Conservation (phyloP, 2,329 filamentous ascomycete genomes). For the Alternaria arbusti region DNA sequence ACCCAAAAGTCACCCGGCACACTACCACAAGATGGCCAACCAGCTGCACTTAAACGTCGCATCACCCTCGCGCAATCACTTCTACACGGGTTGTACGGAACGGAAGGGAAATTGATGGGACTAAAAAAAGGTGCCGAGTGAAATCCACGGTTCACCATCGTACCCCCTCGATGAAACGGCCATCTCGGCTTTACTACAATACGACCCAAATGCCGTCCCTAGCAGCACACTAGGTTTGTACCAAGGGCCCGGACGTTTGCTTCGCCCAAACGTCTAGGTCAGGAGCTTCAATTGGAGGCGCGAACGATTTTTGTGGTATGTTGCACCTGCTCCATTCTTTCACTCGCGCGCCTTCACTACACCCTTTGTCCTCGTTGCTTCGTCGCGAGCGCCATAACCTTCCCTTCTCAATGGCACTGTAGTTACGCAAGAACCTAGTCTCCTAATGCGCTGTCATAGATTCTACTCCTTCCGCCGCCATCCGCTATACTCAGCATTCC, state of each 20-base stretch:
- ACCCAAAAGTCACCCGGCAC: not conserved
- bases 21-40: not conserved
- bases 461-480: slow-evolving; percentile 26
- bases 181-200: slow-evolving; percentile 5
- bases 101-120: not conserved
- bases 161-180: not conserved
- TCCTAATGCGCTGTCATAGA: slow-evolving; percentile 23
- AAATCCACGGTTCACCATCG: not conserved
- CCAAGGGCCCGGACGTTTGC: not conserved
- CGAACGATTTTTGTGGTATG: not conserved
- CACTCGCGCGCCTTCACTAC: not conserved
- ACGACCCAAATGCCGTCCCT: slow-evolving; percentile 1
- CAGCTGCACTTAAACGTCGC: not conserved
- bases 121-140: not conserved
- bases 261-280: not conserved
- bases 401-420: not conserved
- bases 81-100: not conserved
- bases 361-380: not conserved
- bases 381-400: not conserved
- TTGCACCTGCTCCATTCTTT: not conserved
- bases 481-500: slow-evolving; percentile 24
- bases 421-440: not conserved
- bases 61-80: not conserved
- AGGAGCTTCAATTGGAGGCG: not conserved
- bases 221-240: slow-evolving; percentile 4